phyloP scores from a whole-genome alignment of 306 rosid genomes.

The Prunus kanzakura region DNA sequence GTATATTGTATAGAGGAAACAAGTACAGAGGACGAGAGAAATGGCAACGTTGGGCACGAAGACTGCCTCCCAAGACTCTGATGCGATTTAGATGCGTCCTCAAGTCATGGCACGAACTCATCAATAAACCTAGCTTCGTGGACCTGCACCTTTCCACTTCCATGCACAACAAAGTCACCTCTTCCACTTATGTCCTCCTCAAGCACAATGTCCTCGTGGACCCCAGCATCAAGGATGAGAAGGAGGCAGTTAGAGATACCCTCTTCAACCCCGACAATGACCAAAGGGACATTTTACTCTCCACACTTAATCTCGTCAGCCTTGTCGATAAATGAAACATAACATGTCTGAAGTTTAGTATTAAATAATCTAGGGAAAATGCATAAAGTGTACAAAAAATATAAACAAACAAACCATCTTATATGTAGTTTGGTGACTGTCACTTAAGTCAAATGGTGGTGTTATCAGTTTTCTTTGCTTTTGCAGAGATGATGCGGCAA shows the following conservation, averaged over 20 bases:
- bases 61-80: not conserved
- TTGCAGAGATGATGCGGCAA: constrained; percentile 97
- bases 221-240: not conserved
- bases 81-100: not conserved
- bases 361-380: too few species aligned
- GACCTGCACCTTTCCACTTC: not conserved
- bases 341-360: not conserved
- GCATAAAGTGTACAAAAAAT: not conserved
- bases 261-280: too few species aligned
- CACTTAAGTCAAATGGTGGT: not conserved
- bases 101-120: not conserved
- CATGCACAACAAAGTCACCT: not conserved
- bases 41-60: not conserved
- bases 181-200: not conserved
- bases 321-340: not conserved
- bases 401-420: not conserved
- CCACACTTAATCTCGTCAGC: too few species aligned
- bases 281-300: too few species aligned
- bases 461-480: not conserved
- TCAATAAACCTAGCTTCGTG: not conserved
- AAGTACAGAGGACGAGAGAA: too few species aligned
- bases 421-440: not conserved
- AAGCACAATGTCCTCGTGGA: too few species aligned
- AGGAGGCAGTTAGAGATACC: too few species aligned
- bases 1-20: too few species aligned